These are phyloP conservation scores for Naganishia sp. DNA, from an alignment of 1,284 basidiomycete genomes.

Conservation along the genomic window DNA sequence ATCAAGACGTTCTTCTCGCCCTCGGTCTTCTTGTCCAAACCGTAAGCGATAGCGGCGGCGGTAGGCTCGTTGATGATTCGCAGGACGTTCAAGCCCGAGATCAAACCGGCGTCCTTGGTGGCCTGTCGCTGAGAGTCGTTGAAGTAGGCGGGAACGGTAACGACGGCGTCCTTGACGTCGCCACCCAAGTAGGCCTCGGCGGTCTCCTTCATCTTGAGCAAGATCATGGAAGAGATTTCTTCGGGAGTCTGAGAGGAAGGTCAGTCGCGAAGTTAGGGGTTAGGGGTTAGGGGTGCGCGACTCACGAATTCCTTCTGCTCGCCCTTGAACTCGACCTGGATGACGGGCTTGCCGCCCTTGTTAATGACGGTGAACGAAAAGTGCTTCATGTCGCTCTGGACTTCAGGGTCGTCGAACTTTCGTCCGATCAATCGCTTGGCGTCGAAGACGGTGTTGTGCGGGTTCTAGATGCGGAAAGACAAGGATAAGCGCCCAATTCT, in stretches of 20 bases:
- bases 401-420: conserved; percentile 65
- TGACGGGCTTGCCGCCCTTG: conserved; percentile 80
- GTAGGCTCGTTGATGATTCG: conserved; percentile 97
- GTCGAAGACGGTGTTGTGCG: conserved; percentile 93
- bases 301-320: conserved; percentile 83
- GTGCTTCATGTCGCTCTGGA: conserved; percentile 70
- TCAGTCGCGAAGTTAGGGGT: neutral
- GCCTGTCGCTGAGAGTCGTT: conserved; percentile 96
- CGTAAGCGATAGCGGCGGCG: conserved; percentile 91
- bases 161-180: conserved; percentile 81
- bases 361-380: conserved; percentile 77
- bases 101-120: conserved; percentile 90
- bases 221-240: conserved; percentile 96
- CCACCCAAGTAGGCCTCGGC: conserved; percentile 94
- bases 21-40: conserved; percentile 71
- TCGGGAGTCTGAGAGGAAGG: conserved; percentile 70
- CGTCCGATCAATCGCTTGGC: conserved; percentile 89
- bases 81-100: conserved; percentile 86
- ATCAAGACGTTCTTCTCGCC: conserved; percentile 93
- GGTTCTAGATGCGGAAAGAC: conserved; percentile 60
- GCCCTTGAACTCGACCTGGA: conserved; percentile 81
- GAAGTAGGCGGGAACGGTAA: conserved; percentile 85
- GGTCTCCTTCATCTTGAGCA: conserved; percentile 97
- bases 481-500: conserved; percentile 16
- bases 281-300: conserved; percentile 37